Conservation (phyloP, 106 monocot genomes). For the Agapanthus africanus region DNA sequence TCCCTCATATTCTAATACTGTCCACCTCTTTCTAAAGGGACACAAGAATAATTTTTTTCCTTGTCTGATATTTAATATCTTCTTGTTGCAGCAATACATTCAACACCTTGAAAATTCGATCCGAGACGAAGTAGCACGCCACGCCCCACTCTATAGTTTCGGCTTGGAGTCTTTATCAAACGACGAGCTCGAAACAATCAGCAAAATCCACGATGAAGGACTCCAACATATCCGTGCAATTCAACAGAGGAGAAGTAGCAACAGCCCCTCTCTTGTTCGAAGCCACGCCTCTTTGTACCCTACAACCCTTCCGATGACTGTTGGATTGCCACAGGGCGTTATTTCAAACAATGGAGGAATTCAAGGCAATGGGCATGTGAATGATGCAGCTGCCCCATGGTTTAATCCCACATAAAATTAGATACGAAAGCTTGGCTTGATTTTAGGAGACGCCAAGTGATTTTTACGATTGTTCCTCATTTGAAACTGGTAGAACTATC, state of each 20-base stretch:
- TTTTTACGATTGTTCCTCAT: slow-evolving; percentile 24
- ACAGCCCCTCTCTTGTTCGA: slow-evolving; percentile 22
- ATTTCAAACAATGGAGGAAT: slow-evolving; percentile 40
- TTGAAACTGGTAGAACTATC: slow-evolving; percentile 36
- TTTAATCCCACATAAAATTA: slow-evolving; percentile 37
- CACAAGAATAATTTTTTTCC: no score
- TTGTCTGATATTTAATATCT: neutral
- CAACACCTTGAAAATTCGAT: slow-evolving; percentile 64
- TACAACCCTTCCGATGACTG: slow-evolving; percentile 25
- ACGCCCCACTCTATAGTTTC: slow-evolving; percentile 82
- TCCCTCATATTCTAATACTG: no score
- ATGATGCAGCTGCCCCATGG: slow-evolving; percentile 37
- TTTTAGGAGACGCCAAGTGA: slow-evolving; percentile 25
- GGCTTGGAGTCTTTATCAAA: slow-evolving; percentile 66
- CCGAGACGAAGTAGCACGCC: slow-evolving; percentile 83
- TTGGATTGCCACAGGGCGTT: slow-evolving; percentile 32
- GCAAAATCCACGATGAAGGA: slow-evolving; percentile 73
- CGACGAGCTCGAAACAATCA: slow-evolving; percentile 73
- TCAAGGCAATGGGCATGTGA: slow-evolving; percentile 55
- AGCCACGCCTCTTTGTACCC: slow-evolving; percentile 40
- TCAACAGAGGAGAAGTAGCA: slow-evolving; percentile 41
- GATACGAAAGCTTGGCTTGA: slow-evolving; percentile 17
- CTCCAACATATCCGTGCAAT: slow-evolving; percentile 55
- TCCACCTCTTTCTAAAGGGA: no score
- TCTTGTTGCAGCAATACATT: slow-evolving; percentile 73